Conservation (phyloP, 1,139 yeast species). For the Candida labiduridarum region DNA sequence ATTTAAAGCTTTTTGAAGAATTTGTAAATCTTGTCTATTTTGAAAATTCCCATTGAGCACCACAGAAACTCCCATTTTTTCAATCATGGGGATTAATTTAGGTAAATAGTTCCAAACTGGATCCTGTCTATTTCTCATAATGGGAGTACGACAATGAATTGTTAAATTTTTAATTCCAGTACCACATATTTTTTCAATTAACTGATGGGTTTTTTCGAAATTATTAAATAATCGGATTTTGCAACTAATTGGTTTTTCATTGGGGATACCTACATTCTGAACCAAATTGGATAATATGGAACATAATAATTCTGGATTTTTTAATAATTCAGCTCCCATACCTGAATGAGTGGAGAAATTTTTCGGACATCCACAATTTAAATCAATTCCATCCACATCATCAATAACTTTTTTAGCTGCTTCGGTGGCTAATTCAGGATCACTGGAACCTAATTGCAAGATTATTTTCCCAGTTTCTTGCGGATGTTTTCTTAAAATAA, state of each 20-base stretch:
- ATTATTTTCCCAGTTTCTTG: constrained; percentile 57
- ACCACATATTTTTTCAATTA: constrained; percentile 64
- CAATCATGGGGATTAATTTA: constrained; percentile 63
- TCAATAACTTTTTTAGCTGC: constrained; percentile 80
- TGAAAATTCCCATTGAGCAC: constrained; percentile 80
- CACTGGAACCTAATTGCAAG: constrained; percentile 88
- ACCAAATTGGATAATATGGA: constrained; percentile 70
- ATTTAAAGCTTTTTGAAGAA: constrained; percentile 54
- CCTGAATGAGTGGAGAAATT: constrained; percentile 88
- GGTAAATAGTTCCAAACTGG: constrained; percentile 72
- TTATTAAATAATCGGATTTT: constrained; percentile 78
- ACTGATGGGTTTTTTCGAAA: constrained; percentile 55
- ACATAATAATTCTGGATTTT: constrained; percentile 77
- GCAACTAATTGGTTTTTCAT: constrained; percentile 80
- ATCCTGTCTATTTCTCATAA: constrained; percentile 84
- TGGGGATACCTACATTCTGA: constrained; percentile 75
- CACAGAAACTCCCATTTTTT: constrained; percentile 65
- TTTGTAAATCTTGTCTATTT: constrained; percentile 55
- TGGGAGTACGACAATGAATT: constrained; percentile 86
- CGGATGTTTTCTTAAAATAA: constrained; percentile 76
- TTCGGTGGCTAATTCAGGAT: constrained; percentile 79
- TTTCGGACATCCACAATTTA: constrained; percentile 96
- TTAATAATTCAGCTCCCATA: constrained; percentile 93
- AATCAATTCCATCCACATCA: constrained; percentile 91
- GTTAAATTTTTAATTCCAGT: constrained; percentile 89